Conservation (phyloP, 495 filamentous ascomycete species). For the Neurospora sp. region DNA sequence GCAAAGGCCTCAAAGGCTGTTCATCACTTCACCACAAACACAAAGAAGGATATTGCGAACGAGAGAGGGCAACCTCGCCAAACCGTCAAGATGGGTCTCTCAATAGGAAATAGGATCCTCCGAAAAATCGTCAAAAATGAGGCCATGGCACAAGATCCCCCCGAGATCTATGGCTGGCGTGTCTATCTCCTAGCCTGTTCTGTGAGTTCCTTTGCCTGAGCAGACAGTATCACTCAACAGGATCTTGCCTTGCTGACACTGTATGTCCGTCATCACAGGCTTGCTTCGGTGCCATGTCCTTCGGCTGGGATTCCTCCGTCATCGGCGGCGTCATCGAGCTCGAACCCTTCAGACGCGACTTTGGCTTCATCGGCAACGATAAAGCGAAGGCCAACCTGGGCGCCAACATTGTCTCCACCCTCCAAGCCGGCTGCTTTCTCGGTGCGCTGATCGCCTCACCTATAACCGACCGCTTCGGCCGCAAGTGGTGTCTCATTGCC, state of each 20-base stretch:
- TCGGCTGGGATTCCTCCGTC: slow-evolving; percentile 55
- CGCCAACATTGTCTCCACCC: slow-evolving; percentile 44
- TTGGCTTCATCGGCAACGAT: slow-evolving; percentile 14
- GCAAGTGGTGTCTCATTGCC: slow-evolving; percentile 46
- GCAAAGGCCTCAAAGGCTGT: background rate
- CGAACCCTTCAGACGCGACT: slow-evolving; percentile 37
- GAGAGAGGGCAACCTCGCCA: background rate
- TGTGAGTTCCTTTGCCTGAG: slow-evolving; percentile 28
- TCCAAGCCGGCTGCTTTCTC: slow-evolving; percentile 46
- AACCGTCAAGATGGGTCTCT: slow-evolving; percentile 15
- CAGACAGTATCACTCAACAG: background rate
- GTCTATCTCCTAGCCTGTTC: slow-evolving; percentile 60
- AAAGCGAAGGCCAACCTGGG: slow-evolving; percentile 26
- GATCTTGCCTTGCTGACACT: slow-evolving; percentile 4
- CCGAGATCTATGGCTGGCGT: slow-evolving; percentile 72
- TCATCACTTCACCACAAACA: background rate
- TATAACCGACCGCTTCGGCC: slow-evolving; percentile 33
- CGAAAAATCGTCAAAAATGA: slow-evolving; percentile 67
- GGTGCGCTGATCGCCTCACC: slow-evolving; percentile 26
- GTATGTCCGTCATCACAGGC: slow-evolving; percentile 26
- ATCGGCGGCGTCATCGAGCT: slow-evolving; percentile 55
- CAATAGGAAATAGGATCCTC: slow-evolving; percentile 29
- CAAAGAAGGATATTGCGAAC: background rate
- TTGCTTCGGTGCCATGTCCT: slow-evolving; percentile 70
- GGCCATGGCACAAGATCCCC: slow-evolving; percentile 62